Evolutionary conservation across 2,329 filamentous ascomycete genomes (phyloP), one percentile per base, ranked within the genome.

Genomic region (Fusarium irregulare): DNA sequence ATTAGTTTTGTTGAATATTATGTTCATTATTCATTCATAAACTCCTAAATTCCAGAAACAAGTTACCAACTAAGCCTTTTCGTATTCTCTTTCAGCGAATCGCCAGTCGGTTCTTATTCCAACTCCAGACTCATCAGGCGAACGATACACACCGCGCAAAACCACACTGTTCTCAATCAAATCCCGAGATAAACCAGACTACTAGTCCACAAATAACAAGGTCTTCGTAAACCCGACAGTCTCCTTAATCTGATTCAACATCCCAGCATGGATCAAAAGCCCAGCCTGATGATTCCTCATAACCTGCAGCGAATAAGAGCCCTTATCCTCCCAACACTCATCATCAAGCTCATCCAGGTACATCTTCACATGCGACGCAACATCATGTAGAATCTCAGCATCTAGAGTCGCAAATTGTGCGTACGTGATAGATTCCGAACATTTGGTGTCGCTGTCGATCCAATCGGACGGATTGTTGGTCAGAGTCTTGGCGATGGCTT

Each of bases 391-490:
- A 4, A 75, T 20, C 11, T 75, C 73, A 0, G 66, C 44, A 6
- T 75, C 72, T 0, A 75, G 21, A 0, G 54, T 49, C 4, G 70
- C 1, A 7, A 73, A 75, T 10, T 73, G 62, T 0, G 64, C 32
- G 10, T 75, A 75, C 0, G 72, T 50, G 4, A 75, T 68, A 5
- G 40, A 25, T 4, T 9, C 48, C 2, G n/a, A 5, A 12, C 23
- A 13, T 6, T 1, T 14, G 1, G 57, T 46, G 6, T 66, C 64
- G 4, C 66, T 69, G 2, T 76, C 74, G 7, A 75, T 66, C 74
- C 74, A 76, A 7, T 76, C 74, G 0, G 70, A 67, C 0, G 63
- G 67, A n/a, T 76, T 64, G 21, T 76, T 76, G 3, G 70, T 75
- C 6, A 76, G 51, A 1, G 60, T 70, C 1, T 37, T 73, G 1